A percentile compares a stretch with the other conserved stretches of the same genome.
Evolutionary conservation across 2,329 filamentous ascomycete genomes (phyloP).

Genomic region (Penicillium sclerotiorum): DNA sequence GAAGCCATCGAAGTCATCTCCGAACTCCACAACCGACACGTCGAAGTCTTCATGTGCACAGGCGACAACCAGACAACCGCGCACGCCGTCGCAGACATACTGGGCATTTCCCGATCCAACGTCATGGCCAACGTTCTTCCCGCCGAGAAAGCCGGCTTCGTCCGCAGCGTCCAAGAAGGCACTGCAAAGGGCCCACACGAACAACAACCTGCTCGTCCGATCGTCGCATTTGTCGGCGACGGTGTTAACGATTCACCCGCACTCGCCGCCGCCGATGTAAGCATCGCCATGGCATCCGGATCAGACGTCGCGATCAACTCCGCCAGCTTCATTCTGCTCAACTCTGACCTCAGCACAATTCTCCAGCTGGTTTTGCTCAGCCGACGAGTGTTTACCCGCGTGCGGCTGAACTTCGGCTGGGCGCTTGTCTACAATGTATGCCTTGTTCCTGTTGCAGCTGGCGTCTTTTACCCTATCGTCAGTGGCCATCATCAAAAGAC

Average conservation of each 20-base stretch:
- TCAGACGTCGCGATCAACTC: constrained; percentile 82
- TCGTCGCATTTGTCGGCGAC: constrained; percentile 83
- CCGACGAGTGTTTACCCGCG: constrained; percentile 71
- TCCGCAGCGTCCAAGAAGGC: constrained; percentile 39
- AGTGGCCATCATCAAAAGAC: constrained; percentile 40
- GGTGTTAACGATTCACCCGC: constrained; percentile 86
- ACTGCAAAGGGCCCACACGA: constrained; percentile 7
- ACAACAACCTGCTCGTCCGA: constrained; percentile 43
- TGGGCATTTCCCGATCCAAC: constrained; percentile 73
- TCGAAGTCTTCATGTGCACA: constrained; percentile 87
- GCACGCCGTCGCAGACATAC: constrained; percentile 70
- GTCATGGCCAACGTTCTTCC: constrained; percentile 88
- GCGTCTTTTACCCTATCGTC: constrained; percentile 69
- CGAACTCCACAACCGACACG: constrained; percentile 65
- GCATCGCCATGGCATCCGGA: constrained; percentile 78
- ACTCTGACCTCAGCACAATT: constrained; percentile 69
- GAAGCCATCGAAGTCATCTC: constrained; percentile 69
- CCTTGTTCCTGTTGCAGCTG: constrained; percentile 78
- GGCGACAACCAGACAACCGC: constrained; percentile 90
- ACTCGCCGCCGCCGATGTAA: constrained; percentile 76
- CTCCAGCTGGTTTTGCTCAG: constrained; percentile 74
- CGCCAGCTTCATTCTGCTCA: constrained; percentile 78
- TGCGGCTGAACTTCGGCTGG: constrained; percentile 85
- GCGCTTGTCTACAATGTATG: constrained; percentile 79
- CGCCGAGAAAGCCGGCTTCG: constrained; percentile 66